Base-by-base conservation (phyloP, 768 basidiomycete species). In the Lanmaoa pseudosensibilis region DNA sequence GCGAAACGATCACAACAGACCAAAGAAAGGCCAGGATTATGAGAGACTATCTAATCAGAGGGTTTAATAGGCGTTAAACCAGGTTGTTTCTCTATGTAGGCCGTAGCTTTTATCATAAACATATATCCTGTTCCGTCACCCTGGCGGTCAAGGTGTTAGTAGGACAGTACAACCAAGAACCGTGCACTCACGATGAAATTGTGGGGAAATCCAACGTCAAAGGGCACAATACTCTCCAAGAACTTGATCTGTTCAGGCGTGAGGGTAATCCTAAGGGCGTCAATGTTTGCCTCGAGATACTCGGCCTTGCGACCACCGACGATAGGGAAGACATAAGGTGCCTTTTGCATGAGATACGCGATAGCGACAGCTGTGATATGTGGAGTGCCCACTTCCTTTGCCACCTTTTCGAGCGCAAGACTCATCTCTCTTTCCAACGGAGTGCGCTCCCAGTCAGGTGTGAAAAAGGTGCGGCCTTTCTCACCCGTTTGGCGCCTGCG, bases 331-430 rank as follows among this genome's bases (percentile, higher is more conserved):
- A 76, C 77, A 50, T 74, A 75, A 5, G 75, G 70, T 18, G 74
- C 69, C 61, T 80, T 80, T 34, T 75, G 75, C 65, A 79, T 68
- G 27, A 78, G 61, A 46, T 75, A 79, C 15, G 73, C 75, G 55
- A 80, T 74, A n/a, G 76, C 77, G 13, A 78, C 76, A 16, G 60
- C 55, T 1, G 56, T 59, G 63, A 77, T 67, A 50, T 59, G 63
- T 51, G 73, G 65, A 13, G 67, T 67, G n/a, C 74, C 77, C 10
- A 77, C 67, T 55, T 77, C 68, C 25, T 63, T 58, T 0, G 74
- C 77, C 37, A 80, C 70, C 41, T 71, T 57, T 78, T 27, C 75
- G 19, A 79, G 69, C 5, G 69, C 74, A 19, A 59, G 54, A 47
- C 66, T 72, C 50, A 74, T 69, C 23, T 69, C 70, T 25, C 57